Base-by-base conservation (phyloP, 2,329 filamentous ascomycete genomes). In the Phialophora chinensis region DNA sequence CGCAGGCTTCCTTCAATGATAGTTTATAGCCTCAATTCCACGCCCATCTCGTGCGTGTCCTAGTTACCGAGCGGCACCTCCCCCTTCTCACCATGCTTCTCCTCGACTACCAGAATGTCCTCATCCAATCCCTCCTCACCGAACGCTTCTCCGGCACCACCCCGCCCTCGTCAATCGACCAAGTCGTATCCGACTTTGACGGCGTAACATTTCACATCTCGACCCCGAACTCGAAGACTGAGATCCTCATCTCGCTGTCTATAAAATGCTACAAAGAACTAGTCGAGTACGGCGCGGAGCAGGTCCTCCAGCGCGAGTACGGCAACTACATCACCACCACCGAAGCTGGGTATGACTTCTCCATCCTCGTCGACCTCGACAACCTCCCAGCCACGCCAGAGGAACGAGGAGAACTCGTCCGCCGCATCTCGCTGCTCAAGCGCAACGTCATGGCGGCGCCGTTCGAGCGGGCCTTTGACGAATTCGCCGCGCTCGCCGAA, bases 391-490 rank as follows among this genome's bases (percentile, higher is more conserved):
- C 86, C 50, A 90, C 91, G 55, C 90, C 93, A 81, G 94, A 97
- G 79, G 91, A 88, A 71, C 89, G 90, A 72, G 92, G 97, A 75
- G 93, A 93, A 69, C 84, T 99, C 69, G 88, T 97, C 73, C 88
- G 88, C 79, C 90, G 93, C 76, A 90, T 98, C 75, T 91, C 93
- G 67, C 84, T 99, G 71, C 82, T 99, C 74, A 99, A 98, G 85
- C 93, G 96, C 75, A 98, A 99, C 79, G 93, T 92, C 73, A 98
- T 99, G 95, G 96, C 95, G 69, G 94, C 95, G 58, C 95, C 96
- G 0, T 99, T 99, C 79, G 95, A 99, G 82, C 91, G 93, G 76
- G 95, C 96, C 25, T 99, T 98, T 78, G 88, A 96, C 74, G 93
- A 97, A 79, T 92, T 97, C 80, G 91, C 93, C 75, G 86, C 88